Percentiles rank a stretch among this genome's conserved stretches.
Evolutionary conservation across 2,329 filamentous ascomycete genomes (phyloP).

Genomic region (Colletotrichum lentis): DNA sequence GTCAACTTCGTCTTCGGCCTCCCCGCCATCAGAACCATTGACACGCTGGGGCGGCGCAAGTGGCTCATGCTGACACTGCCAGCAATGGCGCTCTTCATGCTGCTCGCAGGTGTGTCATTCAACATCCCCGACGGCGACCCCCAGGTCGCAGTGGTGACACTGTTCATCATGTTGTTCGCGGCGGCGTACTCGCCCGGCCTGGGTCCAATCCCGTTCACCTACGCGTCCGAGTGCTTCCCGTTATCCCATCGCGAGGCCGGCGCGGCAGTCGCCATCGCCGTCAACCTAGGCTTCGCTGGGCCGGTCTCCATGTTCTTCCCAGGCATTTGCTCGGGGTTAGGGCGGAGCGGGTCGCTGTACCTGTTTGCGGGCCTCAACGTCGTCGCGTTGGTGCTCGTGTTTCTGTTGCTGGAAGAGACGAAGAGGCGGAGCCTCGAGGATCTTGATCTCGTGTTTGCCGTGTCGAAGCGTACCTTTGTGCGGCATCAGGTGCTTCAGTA

Average conservation of each 20-base stretch:
- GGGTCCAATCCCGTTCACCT: conserved; percentile 59
- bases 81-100: conserved; percentile 54
- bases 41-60: conserved; percentile 52
- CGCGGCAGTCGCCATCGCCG: conserved; percentile 56
- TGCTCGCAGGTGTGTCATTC: conserved; percentile 49
- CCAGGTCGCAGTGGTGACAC: conserved; percentile 46
- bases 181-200: conserved; percentile 53
- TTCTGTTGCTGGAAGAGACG: conserved; percentile 55
- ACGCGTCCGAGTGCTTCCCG: conserved; percentile 61
- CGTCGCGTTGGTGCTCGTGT: conserved; percentile 55
- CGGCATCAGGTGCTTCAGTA: conserved; percentile 47
- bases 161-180: conserved; percentile 53
- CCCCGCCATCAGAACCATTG: conserved; percentile 52
- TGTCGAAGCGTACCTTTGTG: conserved; percentile 51
- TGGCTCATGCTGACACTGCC: conserved; percentile 56
- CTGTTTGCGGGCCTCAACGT: conserved; percentile 59
- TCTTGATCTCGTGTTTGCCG: conserved; percentile 51
- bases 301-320: conserved; percentile 55
- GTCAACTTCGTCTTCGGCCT: conserved; percentile 55
- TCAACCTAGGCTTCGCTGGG: conserved; percentile 58
- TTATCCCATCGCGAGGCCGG: conserved; percentile 60
- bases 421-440: conserved; percentile 52
- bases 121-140: conserved; percentile 38
- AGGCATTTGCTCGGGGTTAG: conserved; percentile 42
- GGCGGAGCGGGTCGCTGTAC: conserved; percentile 50